Percentiles rank a stretch among this genome's conserved stretches.
phyloP scores from a whole-genome alignment of 345 rosid genomes.

The Hirschfeldia incana region DNA sequence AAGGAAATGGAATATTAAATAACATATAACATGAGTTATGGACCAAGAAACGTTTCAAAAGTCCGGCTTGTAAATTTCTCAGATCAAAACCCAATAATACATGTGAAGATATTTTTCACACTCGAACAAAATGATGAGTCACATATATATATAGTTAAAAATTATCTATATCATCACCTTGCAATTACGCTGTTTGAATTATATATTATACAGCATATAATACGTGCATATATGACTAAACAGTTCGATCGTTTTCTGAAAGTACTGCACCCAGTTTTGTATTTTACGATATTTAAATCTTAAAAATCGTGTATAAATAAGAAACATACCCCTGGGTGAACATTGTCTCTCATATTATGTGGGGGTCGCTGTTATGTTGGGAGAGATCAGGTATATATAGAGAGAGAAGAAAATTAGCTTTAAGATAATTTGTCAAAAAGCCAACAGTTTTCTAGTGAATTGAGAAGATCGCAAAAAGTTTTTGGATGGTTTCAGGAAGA shows the following conservation, averaged over 20 bases:
- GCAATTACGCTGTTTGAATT: neutral
- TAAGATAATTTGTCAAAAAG: conserved; percentile 11
- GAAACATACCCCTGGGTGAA: conserved; percentile 30
- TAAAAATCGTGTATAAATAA: neutral
- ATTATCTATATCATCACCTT: neutral
- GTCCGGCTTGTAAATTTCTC: neutral
- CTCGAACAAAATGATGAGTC: neutral
- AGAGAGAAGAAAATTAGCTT: conserved; percentile 2
- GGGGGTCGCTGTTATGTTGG: conserved; percentile 27
- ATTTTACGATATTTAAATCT: neutral
- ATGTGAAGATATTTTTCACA: neutral
- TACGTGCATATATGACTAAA: neutral
- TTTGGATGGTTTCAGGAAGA: conserved; percentile 21
- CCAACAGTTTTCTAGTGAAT: conserved; percentile 22
- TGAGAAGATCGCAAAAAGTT: conserved; percentile 23
- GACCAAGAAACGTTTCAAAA: neutral
- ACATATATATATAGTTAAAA: neutral
- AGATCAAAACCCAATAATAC: neutral
- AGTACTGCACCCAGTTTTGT: conserved; percentile 17
- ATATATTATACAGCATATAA: neutral
- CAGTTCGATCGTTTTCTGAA: conserved; percentile 12
- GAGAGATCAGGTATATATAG: neutral
- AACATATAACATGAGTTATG: neutral
- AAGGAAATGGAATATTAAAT: neutral
- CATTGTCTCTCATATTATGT: conserved; percentile 31